Evolutionary conservation across 176 grass and related monocot genomes (phyloP).

Genomic region (Raddia guianensis): DNA sequence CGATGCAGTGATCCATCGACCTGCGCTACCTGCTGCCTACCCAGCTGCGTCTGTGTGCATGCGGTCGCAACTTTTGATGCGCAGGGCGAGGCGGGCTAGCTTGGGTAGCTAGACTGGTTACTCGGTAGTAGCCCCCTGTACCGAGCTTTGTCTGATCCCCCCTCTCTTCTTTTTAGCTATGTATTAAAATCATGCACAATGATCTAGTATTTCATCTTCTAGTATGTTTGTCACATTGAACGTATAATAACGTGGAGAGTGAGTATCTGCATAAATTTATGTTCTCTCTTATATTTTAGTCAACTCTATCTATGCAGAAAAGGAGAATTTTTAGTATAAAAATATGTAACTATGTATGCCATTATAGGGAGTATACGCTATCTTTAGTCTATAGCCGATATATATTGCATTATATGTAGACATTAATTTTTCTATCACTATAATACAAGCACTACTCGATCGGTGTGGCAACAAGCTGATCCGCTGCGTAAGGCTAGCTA

Average conservation of each 20-base stretch:
- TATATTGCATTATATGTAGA: no score
- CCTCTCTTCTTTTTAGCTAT: neutral
- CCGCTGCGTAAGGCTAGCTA: neutral
- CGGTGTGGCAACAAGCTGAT: neutral
- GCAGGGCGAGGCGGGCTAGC: neutral
- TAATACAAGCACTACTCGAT: neutral
- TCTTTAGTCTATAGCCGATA: no score
- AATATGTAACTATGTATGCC: no score
- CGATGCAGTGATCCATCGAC: slow-evolving; percentile 9
- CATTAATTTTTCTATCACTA: no score
- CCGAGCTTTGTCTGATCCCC: neutral
- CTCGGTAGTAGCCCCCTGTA: slow-evolving; percentile 33
- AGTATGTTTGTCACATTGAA: no score
- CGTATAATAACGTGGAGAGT: no score
- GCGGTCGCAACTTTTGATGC: slow-evolving; percentile 54
- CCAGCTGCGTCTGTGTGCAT: slow-evolving; percentile 43
- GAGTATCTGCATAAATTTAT: no score
- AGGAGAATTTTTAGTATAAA: no score
- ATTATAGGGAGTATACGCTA: no score
- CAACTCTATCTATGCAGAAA: no score
- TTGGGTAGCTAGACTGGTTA: neutral
- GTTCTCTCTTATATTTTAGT: no score
- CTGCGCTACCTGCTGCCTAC: neutral
- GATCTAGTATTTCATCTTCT: no score
- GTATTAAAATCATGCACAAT: neutral